Percentiles rank a stretch among this genome's conserved stretches.
Conservation (phyloP, 805 yeast species). For the Ascoidea tarda region DNA sequence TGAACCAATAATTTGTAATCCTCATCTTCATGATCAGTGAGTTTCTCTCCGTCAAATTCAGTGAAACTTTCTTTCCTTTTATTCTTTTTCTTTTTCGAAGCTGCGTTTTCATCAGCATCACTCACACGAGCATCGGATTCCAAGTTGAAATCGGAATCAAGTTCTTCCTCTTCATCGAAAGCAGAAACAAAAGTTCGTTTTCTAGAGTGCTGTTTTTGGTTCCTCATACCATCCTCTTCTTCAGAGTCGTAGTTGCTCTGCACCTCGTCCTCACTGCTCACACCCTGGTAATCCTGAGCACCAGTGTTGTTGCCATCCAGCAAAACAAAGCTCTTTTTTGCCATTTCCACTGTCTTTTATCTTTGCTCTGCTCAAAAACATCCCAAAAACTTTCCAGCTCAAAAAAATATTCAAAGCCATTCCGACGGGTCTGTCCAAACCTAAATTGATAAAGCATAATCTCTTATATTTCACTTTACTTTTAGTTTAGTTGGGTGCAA, state of each 20-base stretch:
- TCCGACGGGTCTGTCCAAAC: too few relatives aligned
- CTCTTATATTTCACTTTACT: too few relatives aligned
- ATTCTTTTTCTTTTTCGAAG: too few relatives aligned
- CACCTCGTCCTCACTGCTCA: slow-evolving; percentile 3
- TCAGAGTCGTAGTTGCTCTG: slow-evolving; percentile 11
- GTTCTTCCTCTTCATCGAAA: slow-evolving; percentile 10
- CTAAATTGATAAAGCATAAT: too few relatives aligned
- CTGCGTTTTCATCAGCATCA: too few relatives aligned
- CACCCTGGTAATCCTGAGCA: background rate
- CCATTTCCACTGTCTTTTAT: background rate
- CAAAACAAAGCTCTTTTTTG: slow-evolving; percentile 3
- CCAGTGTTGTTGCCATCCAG: background rate
- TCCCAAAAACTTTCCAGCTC: too few relatives aligned
- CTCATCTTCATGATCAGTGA: slow-evolving; percentile 7
- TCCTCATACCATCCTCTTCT: slow-evolving; percentile 10
- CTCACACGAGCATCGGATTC: too few relatives aligned
- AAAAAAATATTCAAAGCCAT: too few relatives aligned
- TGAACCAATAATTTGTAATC: slow-evolving; percentile 6
- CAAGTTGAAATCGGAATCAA: slow-evolving; percentile 1
- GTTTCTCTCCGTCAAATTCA: slow-evolving; percentile 1
- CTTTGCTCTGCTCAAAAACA: background rate
- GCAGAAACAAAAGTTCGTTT: slow-evolving; percentile 4
- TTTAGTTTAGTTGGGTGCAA: too few relatives aligned
- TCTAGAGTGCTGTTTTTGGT: slow-evolving; percentile 12
- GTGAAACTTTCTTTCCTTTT: too few relatives aligned